Evolutionary conservation across 2,329 filamentous ascomycete species (phyloP).

Genomic region (Xylariaceae sp.): DNA sequence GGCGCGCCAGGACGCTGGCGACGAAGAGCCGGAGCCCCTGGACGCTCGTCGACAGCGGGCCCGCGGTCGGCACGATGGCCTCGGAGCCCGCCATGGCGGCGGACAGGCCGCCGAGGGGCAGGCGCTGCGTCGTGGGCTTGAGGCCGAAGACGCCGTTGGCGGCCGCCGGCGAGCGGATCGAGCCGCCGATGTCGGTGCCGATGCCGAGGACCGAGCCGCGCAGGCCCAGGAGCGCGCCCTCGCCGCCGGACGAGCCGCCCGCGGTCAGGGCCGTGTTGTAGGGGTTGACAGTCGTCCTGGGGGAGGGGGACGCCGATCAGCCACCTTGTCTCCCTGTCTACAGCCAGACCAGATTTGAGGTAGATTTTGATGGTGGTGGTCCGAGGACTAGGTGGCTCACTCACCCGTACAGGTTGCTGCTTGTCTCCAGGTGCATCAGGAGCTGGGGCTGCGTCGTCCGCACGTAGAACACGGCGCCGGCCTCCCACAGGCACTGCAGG

Average conservation of each 20-base stretch:
- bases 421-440: conserved; percentile 46
- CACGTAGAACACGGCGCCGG: conserved; percentile 44
- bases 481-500: conserved; percentile 35
- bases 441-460: conserved; percentile 47
- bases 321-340: too few relatives aligned
- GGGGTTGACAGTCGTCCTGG: conserved; percentile 45
- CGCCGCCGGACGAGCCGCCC: conserved; percentile 49
- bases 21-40: conserved; percentile 37
- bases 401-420: conserved; percentile 38
- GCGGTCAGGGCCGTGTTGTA: conserved; percentile 41
- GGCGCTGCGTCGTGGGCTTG: conserved; percentile 33
- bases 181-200: conserved; percentile 46
- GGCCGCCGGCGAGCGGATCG: conserved; percentile 38
- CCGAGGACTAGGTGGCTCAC: conserved; percentile 12
- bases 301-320: too few relatives aligned
- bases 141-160: conserved; percentile 38
- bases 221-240: conserved; percentile 46
- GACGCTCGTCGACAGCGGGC: conserved; percentile 46
- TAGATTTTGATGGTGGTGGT: too few relatives aligned
- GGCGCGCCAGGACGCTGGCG: conserved; percentile 23
- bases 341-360: too few relatives aligned
- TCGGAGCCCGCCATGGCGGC: conserved; percentile 33
- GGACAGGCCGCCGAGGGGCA: conserved; percentile 33
- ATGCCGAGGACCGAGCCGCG: conserved; percentile 46
- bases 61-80: conserved; percentile 40